Base-by-base conservation (phyloP, 2,329 filamentous ascomycete genomes). In the Aureobasidium sp. region DNA sequence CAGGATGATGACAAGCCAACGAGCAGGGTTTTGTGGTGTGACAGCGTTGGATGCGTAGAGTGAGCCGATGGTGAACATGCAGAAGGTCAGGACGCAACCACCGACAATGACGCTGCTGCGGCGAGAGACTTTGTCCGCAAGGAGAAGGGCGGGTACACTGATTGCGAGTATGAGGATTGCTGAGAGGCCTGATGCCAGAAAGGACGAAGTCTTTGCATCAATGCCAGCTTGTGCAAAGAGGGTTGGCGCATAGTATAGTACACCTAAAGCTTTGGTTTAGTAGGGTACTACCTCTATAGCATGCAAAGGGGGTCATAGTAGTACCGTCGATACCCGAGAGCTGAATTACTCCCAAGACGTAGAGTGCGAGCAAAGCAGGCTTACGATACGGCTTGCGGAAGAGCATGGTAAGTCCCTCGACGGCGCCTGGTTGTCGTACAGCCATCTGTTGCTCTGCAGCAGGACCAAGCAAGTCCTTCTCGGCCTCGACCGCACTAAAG, bases 301-400 rank as follows among this genome's bases (percentile, higher is more conserved):
- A n/a, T n/a, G n/a, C n/a, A n/a, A n/a, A n/a, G n/a, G n/a, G n/a
- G n/a, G n/a, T n/a, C n/a, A n/a, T n/a, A n/a, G n/a, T n/a, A 5
- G 86, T 78, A 0, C 81, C 84, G 64, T 87, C 84, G 53, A 86
- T 86, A 0, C 84, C 83, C 29, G 76, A 81, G 0, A 86, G 71
- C 65, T 87, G 84, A 33, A 82, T 77, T 75, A 84, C 82, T 1
- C 75, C 78, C 68, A 86, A 78, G 57, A 84, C 69, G 62, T 85
- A 85, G 0, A 82, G 73, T 0, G 78, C 82, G 19, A 85, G 69
- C 0, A 75, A 68, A 0, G 81, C 83, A 2, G 77, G 74, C 4
- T 71, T 71, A 21, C 79, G 74, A 37, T 68, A 68, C 5, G 64
- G 62, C 15, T 63, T 60, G 8, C 63, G 49, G 58, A 71, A 71